phyloP scores from a whole-genome alignment of 257 asterid species.

The Nicotiana attenuata region DNA sequence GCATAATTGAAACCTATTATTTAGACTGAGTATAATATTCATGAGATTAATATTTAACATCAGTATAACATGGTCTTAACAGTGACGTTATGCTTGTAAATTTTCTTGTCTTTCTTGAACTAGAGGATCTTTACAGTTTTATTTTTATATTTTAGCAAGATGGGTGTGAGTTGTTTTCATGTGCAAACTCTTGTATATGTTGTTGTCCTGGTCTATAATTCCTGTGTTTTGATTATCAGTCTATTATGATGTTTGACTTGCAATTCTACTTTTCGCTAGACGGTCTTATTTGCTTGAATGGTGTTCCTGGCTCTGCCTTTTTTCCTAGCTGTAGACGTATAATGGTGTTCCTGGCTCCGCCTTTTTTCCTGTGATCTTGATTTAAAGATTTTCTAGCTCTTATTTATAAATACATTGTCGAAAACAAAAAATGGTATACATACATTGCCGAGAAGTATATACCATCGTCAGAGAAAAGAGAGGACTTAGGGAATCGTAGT shows the following conservation, averaged over 20 bases:
- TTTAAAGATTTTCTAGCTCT: background rate
- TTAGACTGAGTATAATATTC: background rate
- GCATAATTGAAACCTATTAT: background rate
- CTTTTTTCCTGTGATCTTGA: background rate
- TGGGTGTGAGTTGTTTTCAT: background rate
- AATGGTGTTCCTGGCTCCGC: background rate
- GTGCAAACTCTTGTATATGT: background rate
- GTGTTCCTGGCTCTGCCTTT: background rate
- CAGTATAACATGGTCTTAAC: background rate
- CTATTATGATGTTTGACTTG: background rate
- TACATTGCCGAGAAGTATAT: background rate
- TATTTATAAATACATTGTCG: background rate
- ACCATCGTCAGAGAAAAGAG: background rate
- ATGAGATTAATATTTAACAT: background rate
- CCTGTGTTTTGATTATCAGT: background rate
- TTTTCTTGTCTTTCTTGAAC: background rate
- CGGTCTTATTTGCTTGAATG: background rate
- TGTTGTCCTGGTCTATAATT: background rate
- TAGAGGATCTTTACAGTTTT: background rate
- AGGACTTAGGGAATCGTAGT: background rate
- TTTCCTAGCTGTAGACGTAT: background rate
- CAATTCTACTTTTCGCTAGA: background rate
- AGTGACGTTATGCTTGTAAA: background rate
- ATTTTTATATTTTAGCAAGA: background rate
- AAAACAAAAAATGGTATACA: background rate